Evolutionary conservation across 805 yeast species (phyloP), one percentile per base, ranked within the genome.

Genomic region (Saccharomycopsis amapae): DNA sequence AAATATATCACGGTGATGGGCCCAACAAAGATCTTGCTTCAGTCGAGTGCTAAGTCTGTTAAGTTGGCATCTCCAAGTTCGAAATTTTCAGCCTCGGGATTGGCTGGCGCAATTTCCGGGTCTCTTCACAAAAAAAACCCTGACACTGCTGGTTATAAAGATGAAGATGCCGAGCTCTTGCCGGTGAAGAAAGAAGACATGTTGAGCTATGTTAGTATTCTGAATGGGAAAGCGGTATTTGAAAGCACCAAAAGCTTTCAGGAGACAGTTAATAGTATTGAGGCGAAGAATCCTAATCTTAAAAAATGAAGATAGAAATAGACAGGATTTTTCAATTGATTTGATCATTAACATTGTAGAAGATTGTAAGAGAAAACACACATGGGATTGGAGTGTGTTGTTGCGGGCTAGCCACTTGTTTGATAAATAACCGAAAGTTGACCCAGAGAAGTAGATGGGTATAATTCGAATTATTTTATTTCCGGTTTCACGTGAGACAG

Each of bases 171-270:
- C 17, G 18, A 28, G 2, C n/a, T 13, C 10, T 15, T 69, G 0
- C 26, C 44, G 5, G 46, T 46, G 7, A 37, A 49, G 33, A 45
- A 33, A 13, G 58, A 61, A 10, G 73, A 69, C 48, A 67, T 62
- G 46, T 59, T 69, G 48, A 67, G 62, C 49, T 62, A 64, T 44
- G 73, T 68, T 2, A 64, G 65, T 1, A 55, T 68, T 9, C 48
- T 57, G n/a, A 53, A 57, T 3, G 59, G 58, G 9, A 56, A 60
- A 42, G 52, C 49, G 4, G 36, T 19, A 24, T 51, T 48, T 20
- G 44, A 51, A 43, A 48, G 40, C 35, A 51, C 54, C 15, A n/a
- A 12, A 7, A 24, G 19, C 19, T 36, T 36, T 18, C 35, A 5
- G 17, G 35, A 31, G 17, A 9, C 35, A 10, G 17, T 38, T 5